phyloP scores from a whole-genome alignment of 768 basidiomycete genomes.

The Suillus plorans region DNA sequence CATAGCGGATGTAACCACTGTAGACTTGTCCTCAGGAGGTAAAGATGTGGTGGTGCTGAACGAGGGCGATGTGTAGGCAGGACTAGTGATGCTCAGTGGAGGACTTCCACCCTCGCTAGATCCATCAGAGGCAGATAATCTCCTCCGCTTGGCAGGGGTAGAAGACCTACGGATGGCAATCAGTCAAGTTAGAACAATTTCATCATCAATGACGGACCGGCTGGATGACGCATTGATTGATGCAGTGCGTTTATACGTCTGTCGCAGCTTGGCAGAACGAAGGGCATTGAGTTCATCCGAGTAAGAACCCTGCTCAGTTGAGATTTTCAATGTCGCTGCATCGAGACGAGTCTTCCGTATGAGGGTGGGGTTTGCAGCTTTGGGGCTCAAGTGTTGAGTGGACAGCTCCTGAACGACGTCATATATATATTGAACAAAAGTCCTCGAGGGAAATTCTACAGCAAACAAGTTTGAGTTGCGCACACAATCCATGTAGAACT shows the following conservation, averaged over 20 bases:
- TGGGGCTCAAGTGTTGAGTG: conserved; percentile 16
- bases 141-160: conserved; percentile 40
- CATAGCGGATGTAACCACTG: conserved; percentile 62
- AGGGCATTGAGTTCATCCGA: conserved; percentile 39
- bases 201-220: conserved; percentile 34
- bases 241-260: conserved; percentile 47
- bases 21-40: conserved; percentile 29
- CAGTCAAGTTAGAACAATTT: neutral
- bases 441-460: conserved; percentile 36
- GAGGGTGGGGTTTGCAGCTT: conserved; percentile 9
- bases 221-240: conserved; percentile 38
- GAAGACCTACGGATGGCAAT: conserved; percentile 27
- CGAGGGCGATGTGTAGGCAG: conserved; percentile 41
- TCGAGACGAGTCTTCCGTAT: conserved; percentile 21
- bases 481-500: neutral
- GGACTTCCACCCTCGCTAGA: conserved; percentile 33
- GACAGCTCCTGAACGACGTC: conserved; percentile 38
- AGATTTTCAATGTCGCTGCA: conserved; percentile 33
- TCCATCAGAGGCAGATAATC: conserved; percentile 38
- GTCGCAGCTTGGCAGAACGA: conserved; percentile 41
- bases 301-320: conserved; percentile 30
- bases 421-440: conserved; percentile 51
- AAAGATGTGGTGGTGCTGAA: conserved; percentile 47
- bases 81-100: conserved; percentile 11
- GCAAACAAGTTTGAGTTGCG: conserved; percentile 5